Percentiles rank a stretch among this genome's conserved stretches.
These are phyloP conservation scores for Edaphochlamys debaryana DNA, from an alignment of 139 green algal species.

Conservation along the genomic window DNA sequence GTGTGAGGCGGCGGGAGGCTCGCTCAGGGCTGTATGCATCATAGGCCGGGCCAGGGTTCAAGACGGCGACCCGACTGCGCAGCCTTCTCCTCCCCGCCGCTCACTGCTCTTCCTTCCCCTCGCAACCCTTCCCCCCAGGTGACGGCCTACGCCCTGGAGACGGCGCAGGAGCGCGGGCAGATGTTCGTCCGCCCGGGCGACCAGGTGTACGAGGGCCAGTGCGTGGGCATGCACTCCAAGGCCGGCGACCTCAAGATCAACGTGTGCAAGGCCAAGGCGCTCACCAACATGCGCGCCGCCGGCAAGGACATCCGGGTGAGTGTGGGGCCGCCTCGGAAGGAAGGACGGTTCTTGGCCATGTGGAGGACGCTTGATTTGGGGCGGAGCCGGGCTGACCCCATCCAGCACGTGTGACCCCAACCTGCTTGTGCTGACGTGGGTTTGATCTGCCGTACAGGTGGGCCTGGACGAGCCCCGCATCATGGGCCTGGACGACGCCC, in stretches of 20 bases:
- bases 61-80: too few species aligned
- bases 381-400: too few species aligned
- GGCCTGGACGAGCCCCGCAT: slow-evolving; percentile 78
- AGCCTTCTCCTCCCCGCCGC: too few species aligned
- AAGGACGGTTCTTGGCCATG: too few species aligned
- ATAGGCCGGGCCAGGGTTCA: too few species aligned
- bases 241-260: slow-evolving; percentile 96
- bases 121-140: slow-evolving; percentile 26
- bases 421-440: too few species aligned
- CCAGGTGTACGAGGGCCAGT: slow-evolving; percentile 93
- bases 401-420: too few species aligned
- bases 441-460: too few species aligned
- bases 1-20: too few species aligned
- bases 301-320: slow-evolving; percentile 74
- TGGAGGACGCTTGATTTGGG: too few species aligned
- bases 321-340: too few species aligned
- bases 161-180: slow-evolving; percentile 88
- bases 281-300: slow-evolving; percentile 90
- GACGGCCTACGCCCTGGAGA: slow-evolving; percentile 92
- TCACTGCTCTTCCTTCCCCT: not conserved
- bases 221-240: slow-evolving; percentile 96
- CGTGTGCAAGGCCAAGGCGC: slow-evolving; percentile 96
- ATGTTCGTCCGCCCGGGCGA: slow-evolving; percentile 91
- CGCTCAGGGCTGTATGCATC: too few species aligned
- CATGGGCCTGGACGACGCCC: slow-evolving; percentile 92